phyloP scores from a whole-genome alignment of 176 grass and related monocot genomes.

The Otatea glauca region DNA sequence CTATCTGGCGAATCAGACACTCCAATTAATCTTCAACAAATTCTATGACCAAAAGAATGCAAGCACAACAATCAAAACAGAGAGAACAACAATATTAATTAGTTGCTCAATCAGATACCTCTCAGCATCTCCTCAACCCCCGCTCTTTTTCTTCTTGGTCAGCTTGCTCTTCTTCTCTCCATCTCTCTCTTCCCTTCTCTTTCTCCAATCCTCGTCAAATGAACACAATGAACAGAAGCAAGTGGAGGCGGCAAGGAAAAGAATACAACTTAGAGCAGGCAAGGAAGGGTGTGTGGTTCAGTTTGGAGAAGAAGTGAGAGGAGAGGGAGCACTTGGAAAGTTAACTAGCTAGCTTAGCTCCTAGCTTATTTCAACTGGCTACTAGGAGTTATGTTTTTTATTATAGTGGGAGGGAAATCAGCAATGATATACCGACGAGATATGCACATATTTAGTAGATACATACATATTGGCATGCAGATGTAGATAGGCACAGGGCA shows the following conservation, averaged over 20 bases:
- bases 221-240: background rate
- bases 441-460: background rate
- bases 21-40: background rate
- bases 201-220: background rate
- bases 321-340: background rate
- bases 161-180: background rate
- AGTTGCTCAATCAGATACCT: conserved; percentile 15
- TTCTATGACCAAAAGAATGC: background rate
- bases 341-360: background rate
- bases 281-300: background rate
- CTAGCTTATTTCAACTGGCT: conserved; percentile 12
- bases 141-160: background rate
- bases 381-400: background rate
- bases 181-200: background rate
- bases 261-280: background rate
- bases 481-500: background rate
- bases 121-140: background rate
- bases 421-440: conserved; percentile 8
- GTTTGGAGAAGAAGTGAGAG: background rate
- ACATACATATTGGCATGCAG: background rate
- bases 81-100: background rate
- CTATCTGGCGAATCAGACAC: background rate
- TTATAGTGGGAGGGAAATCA: background rate
- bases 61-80: background rate
- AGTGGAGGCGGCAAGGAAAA: background rate